Base-by-base conservation (phyloP, 495 filamentous ascomycete species). In the Neurospora tetraspora region DNA sequence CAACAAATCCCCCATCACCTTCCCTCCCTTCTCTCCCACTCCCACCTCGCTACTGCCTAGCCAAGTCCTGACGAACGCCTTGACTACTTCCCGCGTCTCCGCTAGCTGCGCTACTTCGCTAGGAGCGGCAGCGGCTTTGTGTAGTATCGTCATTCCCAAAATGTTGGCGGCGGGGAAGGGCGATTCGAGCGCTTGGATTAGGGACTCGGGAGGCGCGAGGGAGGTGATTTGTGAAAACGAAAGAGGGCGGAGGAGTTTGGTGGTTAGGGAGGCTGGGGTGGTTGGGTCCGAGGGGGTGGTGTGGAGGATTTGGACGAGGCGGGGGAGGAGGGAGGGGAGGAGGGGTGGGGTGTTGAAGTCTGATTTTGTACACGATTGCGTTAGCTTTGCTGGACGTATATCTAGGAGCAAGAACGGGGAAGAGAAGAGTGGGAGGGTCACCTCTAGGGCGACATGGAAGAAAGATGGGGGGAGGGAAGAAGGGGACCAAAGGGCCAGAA, bases 81-180 rank as follows among this genome's bases (percentile, higher is more conserved):
- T 78, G 7, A 96, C 81, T 4, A 94, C 77, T 1, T 85, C 84
- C 8, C 88, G 84, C 80, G 92, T 89, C 39, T 86, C 87, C 9
- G 90, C 89, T 12, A 96, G 85, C 69, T 91, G 89, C 38, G 88
- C 89, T 43, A 89, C 88, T 78, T 95, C 91, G 70, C 83, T 85
- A 4, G 88, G 84, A 31, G 80, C 80, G 12, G 81, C 74, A 31
- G 88, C 84, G 11, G 93, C 94, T 77, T 96, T 97, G 73, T 86
- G 85, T 68, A 97, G 81, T 70, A 97, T 79, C 4, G 87, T 84
- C 37, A 97, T 85, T 71, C 88, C 91, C 23, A 95, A 85, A 12
- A 90, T 76, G 76, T 95, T 94, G 76, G 92, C 88, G 0, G 90
- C 86, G 18, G 86, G 83, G 4, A 88, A 87, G 1, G 89, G 86